Evolutionary conservation across 139 green algal genomes (phyloP).

Genomic region (Eudorina sp.): DNA sequence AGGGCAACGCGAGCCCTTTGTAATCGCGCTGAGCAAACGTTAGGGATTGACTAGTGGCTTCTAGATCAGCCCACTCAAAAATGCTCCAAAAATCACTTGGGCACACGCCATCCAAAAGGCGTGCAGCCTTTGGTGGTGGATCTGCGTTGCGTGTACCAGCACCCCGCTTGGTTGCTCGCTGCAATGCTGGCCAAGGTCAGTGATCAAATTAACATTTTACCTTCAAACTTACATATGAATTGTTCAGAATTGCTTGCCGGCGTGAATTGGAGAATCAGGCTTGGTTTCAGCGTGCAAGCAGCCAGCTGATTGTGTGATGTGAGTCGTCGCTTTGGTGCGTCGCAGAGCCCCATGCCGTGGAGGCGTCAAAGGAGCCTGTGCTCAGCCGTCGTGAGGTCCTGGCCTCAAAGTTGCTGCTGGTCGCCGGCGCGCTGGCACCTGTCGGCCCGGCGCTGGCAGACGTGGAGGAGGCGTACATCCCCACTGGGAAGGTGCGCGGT

Average conservation of each 20-base stretch:
- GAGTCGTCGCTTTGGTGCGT: background rate
- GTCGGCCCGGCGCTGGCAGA: background rate
- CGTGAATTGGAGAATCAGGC: background rate
- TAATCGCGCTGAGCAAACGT: too few relatives aligned
- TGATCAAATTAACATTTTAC: background rate
- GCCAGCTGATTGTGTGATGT: background rate
- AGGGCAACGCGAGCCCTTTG: too few relatives aligned
- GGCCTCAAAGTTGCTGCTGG: constrained; percentile 16
- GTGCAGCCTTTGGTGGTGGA: background rate
- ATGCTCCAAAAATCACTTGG: constrained; percentile 13
- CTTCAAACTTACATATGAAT: background rate
- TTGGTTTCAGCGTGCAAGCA: background rate
- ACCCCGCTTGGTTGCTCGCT: background rate
- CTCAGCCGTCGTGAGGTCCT: constrained; percentile 16
- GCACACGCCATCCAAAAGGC: background rate
- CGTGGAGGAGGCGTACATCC: background rate
- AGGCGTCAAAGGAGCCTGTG: background rate
- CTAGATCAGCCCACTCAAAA: too few relatives aligned
- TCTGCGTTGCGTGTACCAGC: background rate
- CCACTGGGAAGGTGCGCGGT: background rate
- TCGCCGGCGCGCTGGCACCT: constrained; percentile 1
- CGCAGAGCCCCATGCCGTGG: background rate
- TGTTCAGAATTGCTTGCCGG: too few relatives aligned
- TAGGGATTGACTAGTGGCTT: too few relatives aligned
- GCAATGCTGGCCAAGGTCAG: background rate